phyloP scores from a whole-genome alignment of 805 yeast genomes.

The Teunomyces lycoperdinae region DNA sequence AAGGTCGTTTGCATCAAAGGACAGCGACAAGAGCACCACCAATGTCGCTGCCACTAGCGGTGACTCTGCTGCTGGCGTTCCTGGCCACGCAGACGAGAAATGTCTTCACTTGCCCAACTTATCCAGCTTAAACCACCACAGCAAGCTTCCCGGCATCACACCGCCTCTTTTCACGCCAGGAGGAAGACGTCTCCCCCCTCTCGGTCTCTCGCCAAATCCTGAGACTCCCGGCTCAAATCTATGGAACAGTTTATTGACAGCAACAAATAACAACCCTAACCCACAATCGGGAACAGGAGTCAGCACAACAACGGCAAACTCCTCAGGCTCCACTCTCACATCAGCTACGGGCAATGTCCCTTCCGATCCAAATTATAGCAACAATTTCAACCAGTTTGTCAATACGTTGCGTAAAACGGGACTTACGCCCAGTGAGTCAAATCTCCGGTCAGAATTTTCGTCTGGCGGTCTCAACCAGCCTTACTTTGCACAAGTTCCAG shows the following conservation, averaged over 20 bases:
- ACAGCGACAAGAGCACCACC: slow-evolving; percentile 11
- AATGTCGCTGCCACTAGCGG: background rate
- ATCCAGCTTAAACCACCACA: slow-evolving; percentile 19
- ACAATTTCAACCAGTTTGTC: slow-evolving; percentile 25
- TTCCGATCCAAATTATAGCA: slow-evolving; percentile 6
- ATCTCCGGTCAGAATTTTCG: slow-evolving; percentile 67
- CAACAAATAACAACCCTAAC: slow-evolving; percentile 26
- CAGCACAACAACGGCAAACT: slow-evolving; percentile 8
- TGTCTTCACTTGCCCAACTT: slow-evolving; percentile 35
- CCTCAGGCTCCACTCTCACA: slow-evolving; percentile 10
- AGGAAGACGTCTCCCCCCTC: slow-evolving; percentile 55
- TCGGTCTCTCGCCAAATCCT: slow-evolving; percentile 48
- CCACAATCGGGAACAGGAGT: background rate
- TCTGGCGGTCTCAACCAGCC: slow-evolving; percentile 48
- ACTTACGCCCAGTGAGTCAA: slow-evolving; percentile 73
- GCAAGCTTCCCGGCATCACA: slow-evolving; percentile 37
- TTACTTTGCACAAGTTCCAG: slow-evolving; percentile 35
- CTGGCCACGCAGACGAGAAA: slow-evolving; percentile 16
- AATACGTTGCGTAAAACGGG: slow-evolving; percentile 48
- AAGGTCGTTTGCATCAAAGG: slow-evolving; percentile 80
- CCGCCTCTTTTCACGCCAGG: slow-evolving; percentile 59
- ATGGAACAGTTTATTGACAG: slow-evolving; percentile 48
- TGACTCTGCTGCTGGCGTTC: slow-evolving; percentile 5
- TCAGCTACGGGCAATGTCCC: background rate
- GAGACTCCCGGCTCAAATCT: slow-evolving; percentile 51